Evolutionary conservation across 2,329 filamentous ascomycete species (phyloP).

Genomic region (Curvularia verruculosa): DNA sequence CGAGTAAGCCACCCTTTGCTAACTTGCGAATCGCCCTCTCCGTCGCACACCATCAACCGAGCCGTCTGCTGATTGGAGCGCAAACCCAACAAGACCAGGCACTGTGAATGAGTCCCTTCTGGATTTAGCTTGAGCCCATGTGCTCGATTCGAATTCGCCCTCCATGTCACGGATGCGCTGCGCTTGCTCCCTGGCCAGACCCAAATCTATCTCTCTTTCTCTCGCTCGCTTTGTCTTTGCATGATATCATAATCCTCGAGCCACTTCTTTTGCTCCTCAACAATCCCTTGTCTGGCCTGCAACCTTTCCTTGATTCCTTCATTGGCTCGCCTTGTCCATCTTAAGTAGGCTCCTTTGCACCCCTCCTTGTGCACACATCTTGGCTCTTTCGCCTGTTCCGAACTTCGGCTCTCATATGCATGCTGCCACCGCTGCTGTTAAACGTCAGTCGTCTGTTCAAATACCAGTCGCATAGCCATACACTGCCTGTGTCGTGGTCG

Average conservation of each 20-base stretch:
- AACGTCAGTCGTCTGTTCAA: conserved; percentile 22
- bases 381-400: conserved; percentile 30
- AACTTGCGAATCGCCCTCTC: conserved; percentile 47
- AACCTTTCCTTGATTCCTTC: conserved; percentile 22
- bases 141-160: conserved; percentile 42
- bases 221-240: conserved; percentile 33
- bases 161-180: conserved; percentile 38
- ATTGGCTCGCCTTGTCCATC: conserved; percentile 29
- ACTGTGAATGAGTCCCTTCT: conserved; percentile 44
- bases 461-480: conserved; percentile 36
- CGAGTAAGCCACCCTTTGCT: conserved; percentile 45
- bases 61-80: conserved; percentile 39
- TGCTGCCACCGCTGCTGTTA: conserved; percentile 22
- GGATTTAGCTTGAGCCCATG: conserved; percentile 48
- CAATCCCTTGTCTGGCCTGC: conserved; percentile 35
- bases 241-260: conserved; percentile 41
- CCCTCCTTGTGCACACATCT: conserved; percentile 31
- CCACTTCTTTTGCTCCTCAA: conserved; percentile 24
- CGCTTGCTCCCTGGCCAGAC: conserved; percentile 31
- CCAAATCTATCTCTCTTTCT: too few species aligned
- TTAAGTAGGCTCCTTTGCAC: conserved; percentile 41
- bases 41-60: conserved; percentile 45
- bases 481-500: conserved; percentile 32
- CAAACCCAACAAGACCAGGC: conserved; percentile 39
- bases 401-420: conserved; percentile 36